These are phyloP conservation scores for Physcia stellaris DNA, from an alignment of 495 filamentous ascomycete genomes.

Conservation along the genomic window DNA sequence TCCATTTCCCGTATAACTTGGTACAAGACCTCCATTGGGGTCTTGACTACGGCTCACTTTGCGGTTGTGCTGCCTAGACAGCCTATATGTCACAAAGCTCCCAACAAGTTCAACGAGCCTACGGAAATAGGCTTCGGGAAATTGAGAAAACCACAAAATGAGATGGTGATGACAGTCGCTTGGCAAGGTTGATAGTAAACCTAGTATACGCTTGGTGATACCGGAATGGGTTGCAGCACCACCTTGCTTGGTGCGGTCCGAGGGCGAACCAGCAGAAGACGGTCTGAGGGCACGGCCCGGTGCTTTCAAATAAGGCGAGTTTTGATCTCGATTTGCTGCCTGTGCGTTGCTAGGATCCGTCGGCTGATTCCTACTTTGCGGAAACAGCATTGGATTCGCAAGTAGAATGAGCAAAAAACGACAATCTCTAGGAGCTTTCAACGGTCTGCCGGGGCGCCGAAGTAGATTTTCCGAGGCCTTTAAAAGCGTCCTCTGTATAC, in stretches of 20 bases:
- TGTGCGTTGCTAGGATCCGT: too few species aligned
- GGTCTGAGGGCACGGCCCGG: background rate
- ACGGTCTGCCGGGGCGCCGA: constrained; percentile 65
- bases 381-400: constrained; percentile 63
- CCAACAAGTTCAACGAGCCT: constrained; percentile 61
- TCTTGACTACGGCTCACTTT: constrained; percentile 43
- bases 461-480: constrained; percentile 74
- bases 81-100: constrained; percentile 70
- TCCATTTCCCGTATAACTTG: constrained; percentile 49
- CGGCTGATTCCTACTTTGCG: too few species aligned
- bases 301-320: too few species aligned
- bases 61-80: constrained; percentile 59
- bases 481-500: constrained; percentile 54
- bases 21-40: constrained; percentile 52
- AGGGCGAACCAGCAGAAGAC: background rate
- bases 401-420: constrained; percentile 76
- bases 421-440: constrained; percentile 56
- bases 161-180: constrained; percentile 68
- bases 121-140: constrained; percentile 53
- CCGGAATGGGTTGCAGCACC: constrained; percentile 54
- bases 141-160: constrained; percentile 74
- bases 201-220: constrained; percentile 76
- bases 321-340: background rate
- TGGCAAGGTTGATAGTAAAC: constrained; percentile 62
- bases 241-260: background rate